Evolutionary conservation across 1,139 yeast genomes (phyloP).

Genomic region (Spathaspora sp.): DNA sequence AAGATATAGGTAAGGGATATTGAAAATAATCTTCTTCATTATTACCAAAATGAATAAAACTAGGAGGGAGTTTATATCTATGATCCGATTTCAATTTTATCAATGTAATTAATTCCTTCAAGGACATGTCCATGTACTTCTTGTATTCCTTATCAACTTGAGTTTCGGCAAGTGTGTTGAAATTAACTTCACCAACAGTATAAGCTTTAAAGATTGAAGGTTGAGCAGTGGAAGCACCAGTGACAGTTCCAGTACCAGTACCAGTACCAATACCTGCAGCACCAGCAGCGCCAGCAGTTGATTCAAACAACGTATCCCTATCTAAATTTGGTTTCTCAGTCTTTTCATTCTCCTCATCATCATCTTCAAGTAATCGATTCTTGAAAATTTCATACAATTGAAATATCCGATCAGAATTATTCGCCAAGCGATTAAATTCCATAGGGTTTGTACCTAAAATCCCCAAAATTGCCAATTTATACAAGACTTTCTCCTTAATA

Average conservation of each 20-base stretch:
- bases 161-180: conserved; percentile 11
- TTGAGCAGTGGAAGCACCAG: background rate
- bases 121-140: conserved; percentile 22
- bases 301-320: conserved; percentile 4
- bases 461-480: conserved; percentile 39
- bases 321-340: conserved; percentile 3
- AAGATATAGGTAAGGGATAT: conserved; percentile 39
- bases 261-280: no score
- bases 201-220: conserved; percentile 16
- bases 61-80: conserved; percentile 24
- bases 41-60: conserved; percentile 27
- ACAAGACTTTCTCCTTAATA: conserved; percentile 34
- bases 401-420: conserved; percentile 27
- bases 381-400: conserved; percentile 37
- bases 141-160: conserved; percentile 20
- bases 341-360: conserved; percentile 1
- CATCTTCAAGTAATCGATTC: conserved; percentile 22
- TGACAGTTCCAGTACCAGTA: no score
- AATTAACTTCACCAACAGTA: conserved; percentile 25
- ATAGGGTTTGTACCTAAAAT: conserved; percentile 38
- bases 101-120: conserved; percentile 26
- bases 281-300: background rate
- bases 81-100: conserved; percentile 23
- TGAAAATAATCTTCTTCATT: conserved; percentile 20
- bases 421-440: conserved; percentile 15